phyloP scores from a whole-genome alignment of 345 rosid species.

The Pistacia vera region DNA sequence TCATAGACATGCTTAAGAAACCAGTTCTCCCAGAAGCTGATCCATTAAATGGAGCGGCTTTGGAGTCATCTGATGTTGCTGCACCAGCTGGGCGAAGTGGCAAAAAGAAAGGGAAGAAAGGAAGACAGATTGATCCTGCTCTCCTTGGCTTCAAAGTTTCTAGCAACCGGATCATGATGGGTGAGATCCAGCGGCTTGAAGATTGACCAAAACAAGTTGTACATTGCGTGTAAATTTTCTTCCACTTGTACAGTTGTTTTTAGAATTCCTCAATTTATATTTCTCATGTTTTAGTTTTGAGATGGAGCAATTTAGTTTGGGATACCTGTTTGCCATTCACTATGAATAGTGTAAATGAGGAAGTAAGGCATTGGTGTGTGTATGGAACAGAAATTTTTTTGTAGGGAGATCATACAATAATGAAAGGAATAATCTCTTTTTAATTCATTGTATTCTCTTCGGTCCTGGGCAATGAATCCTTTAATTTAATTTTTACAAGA shows the following conservation, averaged over 20 bases:
- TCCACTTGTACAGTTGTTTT: conserved; percentile 17
- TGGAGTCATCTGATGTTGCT: conserved; percentile 36
- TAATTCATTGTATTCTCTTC: not conserved
- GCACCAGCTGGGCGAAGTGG: conserved; percentile 28
- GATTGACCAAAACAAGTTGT: conserved; percentile 28
- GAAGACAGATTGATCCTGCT: conserved; percentile 61
- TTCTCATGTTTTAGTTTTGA: not conserved
- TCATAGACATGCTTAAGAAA: conserved; percentile 75
- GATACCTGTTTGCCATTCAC: not conserved
- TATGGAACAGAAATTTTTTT: conserved; percentile 3
- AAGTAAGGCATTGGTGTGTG: not conserved
- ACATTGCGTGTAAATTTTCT: conserved; percentile 10
- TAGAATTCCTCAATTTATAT: not conserved
- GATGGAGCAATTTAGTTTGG: not conserved
- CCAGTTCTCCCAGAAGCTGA: conserved; percentile 19
- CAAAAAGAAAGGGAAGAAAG: conserved; percentile 58
- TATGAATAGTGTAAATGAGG: not conserved
- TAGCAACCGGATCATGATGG: conserved; percentile 67
- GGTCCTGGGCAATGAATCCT: too few species aligned
- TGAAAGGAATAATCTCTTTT: not conserved
- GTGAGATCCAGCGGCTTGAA: conserved; percentile 55
- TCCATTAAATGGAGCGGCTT: conserved; percentile 11
- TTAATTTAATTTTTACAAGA: too few species aligned
- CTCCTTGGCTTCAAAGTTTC: conserved; percentile 61
- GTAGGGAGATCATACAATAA: not conserved